Evolutionary conservation across 208 protist species (phyloP).

Genomic region (Crithidia fasciculata): DNA sequence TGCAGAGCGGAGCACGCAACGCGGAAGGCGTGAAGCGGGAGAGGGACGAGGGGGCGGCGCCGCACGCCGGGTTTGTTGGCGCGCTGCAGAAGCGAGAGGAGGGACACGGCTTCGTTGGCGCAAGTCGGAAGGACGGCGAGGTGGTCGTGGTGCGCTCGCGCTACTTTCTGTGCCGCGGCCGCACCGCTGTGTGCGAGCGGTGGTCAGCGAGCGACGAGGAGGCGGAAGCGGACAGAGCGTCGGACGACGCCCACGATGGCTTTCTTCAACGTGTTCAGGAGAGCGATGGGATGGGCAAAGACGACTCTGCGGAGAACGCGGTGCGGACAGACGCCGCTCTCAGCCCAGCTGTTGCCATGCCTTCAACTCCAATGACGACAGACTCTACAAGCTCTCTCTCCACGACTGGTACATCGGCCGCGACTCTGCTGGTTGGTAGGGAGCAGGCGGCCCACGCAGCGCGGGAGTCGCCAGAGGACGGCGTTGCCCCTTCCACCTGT

Average conservation of each 20-base stretch:
- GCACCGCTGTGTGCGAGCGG: constrained; percentile 39
- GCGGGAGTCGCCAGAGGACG: neutral
- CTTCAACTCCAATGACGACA: too few relatives aligned
- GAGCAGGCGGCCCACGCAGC: neutral
- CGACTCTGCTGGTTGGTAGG: neutral
- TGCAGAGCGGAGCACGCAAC: constrained; percentile 13
- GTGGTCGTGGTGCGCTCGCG: constrained; percentile 66
- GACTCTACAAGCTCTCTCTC: too few relatives aligned
- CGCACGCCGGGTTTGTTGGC: constrained; percentile 31
- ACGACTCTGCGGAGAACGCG: neutral
- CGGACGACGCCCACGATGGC: neutral
- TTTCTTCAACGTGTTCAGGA: too few relatives aligned
- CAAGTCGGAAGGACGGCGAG: neutral
- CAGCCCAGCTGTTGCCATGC: too few relatives aligned
- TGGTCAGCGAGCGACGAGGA: constrained; percentile 36
- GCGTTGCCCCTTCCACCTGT: neutral
- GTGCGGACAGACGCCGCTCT: neutral
- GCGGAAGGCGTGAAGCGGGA: constrained; percentile 8
- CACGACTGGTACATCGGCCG: neutral
- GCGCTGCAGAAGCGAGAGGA: constrained; percentile 51
- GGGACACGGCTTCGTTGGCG: constrained; percentile 33
- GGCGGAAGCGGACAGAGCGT: neutral
- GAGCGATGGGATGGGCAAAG: neutral
- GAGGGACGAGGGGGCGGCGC: neutral
- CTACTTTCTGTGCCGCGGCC: constrained; percentile 52